Evolutionary conservation across 2,329 filamentous ascomycete genomes (phyloP).

Genomic region (Colletotrichum sp.): DNA sequence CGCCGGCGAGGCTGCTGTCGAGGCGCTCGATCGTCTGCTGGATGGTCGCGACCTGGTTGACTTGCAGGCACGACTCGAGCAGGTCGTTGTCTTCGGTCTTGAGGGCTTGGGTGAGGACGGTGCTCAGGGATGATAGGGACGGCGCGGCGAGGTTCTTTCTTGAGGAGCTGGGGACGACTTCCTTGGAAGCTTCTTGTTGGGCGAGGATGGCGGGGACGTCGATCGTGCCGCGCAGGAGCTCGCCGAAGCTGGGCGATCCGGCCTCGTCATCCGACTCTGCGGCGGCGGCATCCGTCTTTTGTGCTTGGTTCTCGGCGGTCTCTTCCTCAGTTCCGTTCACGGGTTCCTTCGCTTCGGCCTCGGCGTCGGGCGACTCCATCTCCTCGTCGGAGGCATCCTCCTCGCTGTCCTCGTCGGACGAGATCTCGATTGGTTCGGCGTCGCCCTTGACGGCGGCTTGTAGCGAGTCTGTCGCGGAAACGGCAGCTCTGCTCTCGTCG

Average conservation of each 20-base stretch:
- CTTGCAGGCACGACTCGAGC: conserved; percentile 90
- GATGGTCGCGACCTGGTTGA: conserved; percentile 77
- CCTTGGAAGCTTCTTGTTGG: conserved; percentile 32
- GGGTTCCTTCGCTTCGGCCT: conserved; percentile 10
- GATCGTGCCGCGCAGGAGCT: conserved; percentile 79
- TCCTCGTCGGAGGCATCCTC: conserved; percentile 52
- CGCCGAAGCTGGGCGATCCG: conserved; percentile 76
- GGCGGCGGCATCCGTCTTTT: conserved; percentile 27
- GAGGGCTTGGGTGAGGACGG: conserved; percentile 91
- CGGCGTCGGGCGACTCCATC: conserved; percentile 28
- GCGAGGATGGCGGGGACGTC: conserved; percentile 72
- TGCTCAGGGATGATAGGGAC: conserved; percentile 82
- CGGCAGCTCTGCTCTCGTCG: conserved; percentile 63
- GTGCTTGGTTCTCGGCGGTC: conserved; percentile 24
- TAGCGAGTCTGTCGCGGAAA: conserved; percentile 48
- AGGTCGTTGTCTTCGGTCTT: conserved; percentile 89
- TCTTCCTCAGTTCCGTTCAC: conserved; percentile 29
- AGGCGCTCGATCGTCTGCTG: conserved; percentile 89
- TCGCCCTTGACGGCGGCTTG: conserved; percentile 34
- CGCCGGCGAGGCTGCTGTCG: conserved; percentile 81
- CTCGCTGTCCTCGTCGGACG: conserved; percentile 58
- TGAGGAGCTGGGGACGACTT: conserved; percentile 42
- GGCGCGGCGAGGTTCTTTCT: conserved; percentile 62
- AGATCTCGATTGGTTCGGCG: conserved; percentile 59
- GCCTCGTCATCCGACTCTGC: conserved; percentile 52